phyloP scores from a whole-genome alignment of 176 grass and related monocot genomes.

The Carex pumila region DNA sequence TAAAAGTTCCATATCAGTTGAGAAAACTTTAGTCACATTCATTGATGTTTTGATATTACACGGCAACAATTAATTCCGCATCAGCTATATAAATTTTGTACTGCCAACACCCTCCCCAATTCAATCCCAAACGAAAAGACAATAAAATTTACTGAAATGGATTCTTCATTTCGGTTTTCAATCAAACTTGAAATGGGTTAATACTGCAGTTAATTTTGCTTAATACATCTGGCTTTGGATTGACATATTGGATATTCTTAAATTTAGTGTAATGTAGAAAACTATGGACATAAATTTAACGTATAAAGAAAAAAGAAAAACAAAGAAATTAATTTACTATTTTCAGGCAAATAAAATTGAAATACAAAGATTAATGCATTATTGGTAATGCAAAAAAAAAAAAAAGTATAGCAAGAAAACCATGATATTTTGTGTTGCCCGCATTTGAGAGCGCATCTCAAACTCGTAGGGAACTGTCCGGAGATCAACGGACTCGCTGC shows the following conservation, averaged over 20 bases:
- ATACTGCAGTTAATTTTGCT: neutral
- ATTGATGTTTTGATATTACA: neutral
- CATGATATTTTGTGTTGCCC: neutral
- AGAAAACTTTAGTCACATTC: neutral
- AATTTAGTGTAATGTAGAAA: neutral
- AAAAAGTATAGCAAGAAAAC: neutral
- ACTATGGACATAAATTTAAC: neutral
- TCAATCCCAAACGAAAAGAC: neutral
- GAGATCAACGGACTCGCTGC: neutral
- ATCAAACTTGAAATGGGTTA: neutral
- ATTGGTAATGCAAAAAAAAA: neutral
- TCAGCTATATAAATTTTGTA: neutral
- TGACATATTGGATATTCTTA: neutral
- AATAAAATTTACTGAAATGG: neutral
- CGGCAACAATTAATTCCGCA: neutral
- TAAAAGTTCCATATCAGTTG: neutral
- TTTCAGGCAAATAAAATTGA: no score
- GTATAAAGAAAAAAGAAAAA: neutral
- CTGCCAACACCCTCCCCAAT: neutral
- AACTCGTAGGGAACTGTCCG: neutral
- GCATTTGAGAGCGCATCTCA: conserved; percentile 17
- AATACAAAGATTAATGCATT: neutral
- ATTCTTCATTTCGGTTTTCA: neutral
- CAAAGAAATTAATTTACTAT: neutral
- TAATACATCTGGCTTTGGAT: neutral